Conservation (phyloP, 768 basidiomycete species). For the Lactarius evosmus region DNA sequence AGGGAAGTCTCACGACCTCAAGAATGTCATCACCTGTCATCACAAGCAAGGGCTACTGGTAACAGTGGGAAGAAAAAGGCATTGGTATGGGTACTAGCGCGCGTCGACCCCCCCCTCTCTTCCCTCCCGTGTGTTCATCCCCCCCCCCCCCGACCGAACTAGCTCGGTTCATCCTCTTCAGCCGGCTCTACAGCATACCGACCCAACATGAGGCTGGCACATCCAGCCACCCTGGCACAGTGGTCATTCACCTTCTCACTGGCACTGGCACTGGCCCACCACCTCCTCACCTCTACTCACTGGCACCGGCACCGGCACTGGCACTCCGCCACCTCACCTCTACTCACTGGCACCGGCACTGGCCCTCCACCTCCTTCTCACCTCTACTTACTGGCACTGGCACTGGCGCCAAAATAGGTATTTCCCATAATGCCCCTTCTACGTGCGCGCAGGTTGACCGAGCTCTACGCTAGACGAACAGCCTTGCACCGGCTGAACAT, state of each 20-base stretch:
- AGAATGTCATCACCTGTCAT: too few species aligned
- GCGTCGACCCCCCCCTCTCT: not conserved
- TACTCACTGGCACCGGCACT: too few species aligned
- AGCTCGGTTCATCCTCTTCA: not conserved
- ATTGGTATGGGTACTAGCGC: not conserved
- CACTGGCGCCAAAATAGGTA: not conserved
- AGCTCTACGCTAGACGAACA: not conserved
- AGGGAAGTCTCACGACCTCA: too few species aligned
- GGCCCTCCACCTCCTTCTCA: too few species aligned
- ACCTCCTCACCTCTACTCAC: too few species aligned
- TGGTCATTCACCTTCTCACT: not conserved
- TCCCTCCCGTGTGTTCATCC: too few species aligned
- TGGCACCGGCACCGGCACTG: not conserved
- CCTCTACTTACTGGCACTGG: too few species aligned
- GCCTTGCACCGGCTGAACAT: not conserved
- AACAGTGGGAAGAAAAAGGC: not conserved
- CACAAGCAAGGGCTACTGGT: too few species aligned
- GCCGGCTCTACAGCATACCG: not conserved
- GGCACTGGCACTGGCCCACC: not conserved
- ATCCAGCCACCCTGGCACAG: not conserved
- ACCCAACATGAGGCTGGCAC: not conserved
- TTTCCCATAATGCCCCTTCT: not conserved
- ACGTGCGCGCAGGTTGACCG: not conserved
- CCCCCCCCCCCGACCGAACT: too few species aligned
- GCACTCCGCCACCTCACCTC: too few species aligned